phyloP scores from a whole-genome alignment of 345 rosid species.

The Aquilaria sinensis region DNA sequence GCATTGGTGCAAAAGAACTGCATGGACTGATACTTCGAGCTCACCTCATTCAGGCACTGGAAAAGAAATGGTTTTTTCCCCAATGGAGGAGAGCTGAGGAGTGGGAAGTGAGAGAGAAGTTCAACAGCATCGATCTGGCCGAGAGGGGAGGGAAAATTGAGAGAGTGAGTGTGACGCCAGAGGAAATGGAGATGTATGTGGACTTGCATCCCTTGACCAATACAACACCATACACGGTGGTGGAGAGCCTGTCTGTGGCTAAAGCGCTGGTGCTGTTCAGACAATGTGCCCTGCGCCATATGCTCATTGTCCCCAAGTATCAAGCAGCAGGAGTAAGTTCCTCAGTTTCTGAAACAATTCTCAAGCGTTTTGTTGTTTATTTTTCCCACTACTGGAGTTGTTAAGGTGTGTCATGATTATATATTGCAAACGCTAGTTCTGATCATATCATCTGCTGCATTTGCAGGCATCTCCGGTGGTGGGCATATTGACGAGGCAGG shows the following conservation, averaged over 20 bases:
- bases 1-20: slow-evolving; percentile 39
- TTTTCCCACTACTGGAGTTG: not conserved
- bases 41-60: slow-evolving; percentile 56
- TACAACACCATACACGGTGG: slow-evolving; percentile 80
- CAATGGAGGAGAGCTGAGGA: slow-evolving; percentile 80
- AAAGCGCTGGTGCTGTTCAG: slow-evolving; percentile 85
- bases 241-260: slow-evolving; percentile 89
- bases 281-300: slow-evolving; percentile 71
- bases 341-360: not conserved
- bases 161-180: slow-evolving; percentile 52
- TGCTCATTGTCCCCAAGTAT: slow-evolving; percentile 70
- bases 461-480: slow-evolving; percentile 60
- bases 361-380: not conserved
- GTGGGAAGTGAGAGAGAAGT: slow-evolving; percentile 76
- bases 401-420: slow-evolving; percentile 1
- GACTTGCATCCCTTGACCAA: slow-evolving; percentile 90
- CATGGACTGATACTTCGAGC: slow-evolving; percentile 85
- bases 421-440: slow-evolving; percentile 3
- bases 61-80: slow-evolving; percentile 75
- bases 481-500: slow-evolving; percentile 86
- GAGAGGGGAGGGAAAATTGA: slow-evolving; percentile 65
- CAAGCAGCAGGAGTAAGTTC: slow-evolving; percentile 68
- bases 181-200: slow-evolving; percentile 84
- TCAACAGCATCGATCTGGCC: slow-evolving; percentile 72
- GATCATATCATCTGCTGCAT: not conserved